Base-by-base conservation (phyloP, 2,329 filamentous ascomycete species). In the Pyrenophora tritici-repentis region DNA sequence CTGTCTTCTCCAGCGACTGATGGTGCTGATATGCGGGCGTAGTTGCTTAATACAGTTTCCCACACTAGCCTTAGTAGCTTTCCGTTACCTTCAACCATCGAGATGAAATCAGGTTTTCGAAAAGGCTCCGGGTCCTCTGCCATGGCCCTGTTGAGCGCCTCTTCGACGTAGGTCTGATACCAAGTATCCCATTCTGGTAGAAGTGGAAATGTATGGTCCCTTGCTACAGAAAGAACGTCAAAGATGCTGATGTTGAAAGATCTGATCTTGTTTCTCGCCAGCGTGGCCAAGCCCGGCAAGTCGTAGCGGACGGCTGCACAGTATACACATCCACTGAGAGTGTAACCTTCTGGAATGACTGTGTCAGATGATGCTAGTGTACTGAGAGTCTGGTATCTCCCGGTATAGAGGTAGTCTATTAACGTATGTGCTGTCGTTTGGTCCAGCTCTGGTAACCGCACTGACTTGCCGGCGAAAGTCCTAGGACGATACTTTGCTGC, bases 11-110 rank as follows among this genome's bases (percentile, higher is more conserved):
- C 24, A 3, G 17, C 6, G 1, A 39, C 33, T 0, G 41, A 33
- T 8, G 39, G 40, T 2, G 33, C 40, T 5, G 29, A 40, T 12
- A 22, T 44, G 7, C 20, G 22, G 6, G 60, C 41, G 29, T 55
- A 63, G 10, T 55, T 61, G 10, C 59, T 63, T 46, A 68, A 62
- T 9, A 71, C 62, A 2, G 66, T 65, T 26, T 57, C 62, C 65
- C 68, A 66, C 1, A 69, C 61, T 4, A 70, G 58, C 7, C 65
- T 60, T 0, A 66, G 50, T n/a, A 66, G 58, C 34, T 49, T 62
- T 5, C 59, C 61, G 14, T 69, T 63, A 0, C 64, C 66, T 17
- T 64, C 62, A 9, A 71, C 53, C 20, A 58, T 56, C 12, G 65
- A 62, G 18, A 63, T 61, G 31, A 70, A 67, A 2, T 58, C 61